These are phyloP conservation scores for Evernia prunastri DNA, from an alignment of 495 filamentous ascomycete species.

Conservation along the genomic window DNA sequence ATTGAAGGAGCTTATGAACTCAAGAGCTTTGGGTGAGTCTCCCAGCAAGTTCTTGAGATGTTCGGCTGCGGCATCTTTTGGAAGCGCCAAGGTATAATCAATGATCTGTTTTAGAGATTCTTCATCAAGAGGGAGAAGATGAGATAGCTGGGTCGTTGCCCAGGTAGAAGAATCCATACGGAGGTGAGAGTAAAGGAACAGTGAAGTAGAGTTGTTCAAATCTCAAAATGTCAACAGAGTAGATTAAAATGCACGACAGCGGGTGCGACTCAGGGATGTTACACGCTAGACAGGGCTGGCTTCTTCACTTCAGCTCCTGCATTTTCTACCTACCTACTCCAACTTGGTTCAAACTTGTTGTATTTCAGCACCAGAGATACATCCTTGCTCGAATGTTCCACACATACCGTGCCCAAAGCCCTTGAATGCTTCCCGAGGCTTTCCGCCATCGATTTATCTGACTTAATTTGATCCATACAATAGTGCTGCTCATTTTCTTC, in stretches of 20 bases:
- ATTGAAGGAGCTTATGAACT: slow-evolving; percentile 92
- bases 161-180: slow-evolving; percentile 30
- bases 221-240: background rate
- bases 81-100: slow-evolving; percentile 65
- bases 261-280: background rate
- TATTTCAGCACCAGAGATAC: no score
- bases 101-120: slow-evolving; percentile 75
- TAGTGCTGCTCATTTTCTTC: no score
- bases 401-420: no score
- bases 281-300: no score
- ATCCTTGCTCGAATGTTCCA: no score
- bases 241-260: background rate
- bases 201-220: no score
- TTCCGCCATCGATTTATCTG: no score
- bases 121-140: slow-evolving; percentile 75
- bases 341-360: background rate
- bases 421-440: no score
- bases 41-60: slow-evolving; percentile 86
- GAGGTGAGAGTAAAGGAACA: background rate
- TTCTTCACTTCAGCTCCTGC: no score
- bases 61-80: slow-evolving; percentile 67
- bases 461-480: no score
- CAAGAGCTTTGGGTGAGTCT: slow-evolving; percentile 73
- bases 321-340: no score
- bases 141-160: slow-evolving; percentile 65